Evolutionary conservation across 768 basidiomycete genomes (phyloP), one percentile per base, ranked within the genome.

Genomic region (Suillus bovinus): DNA sequence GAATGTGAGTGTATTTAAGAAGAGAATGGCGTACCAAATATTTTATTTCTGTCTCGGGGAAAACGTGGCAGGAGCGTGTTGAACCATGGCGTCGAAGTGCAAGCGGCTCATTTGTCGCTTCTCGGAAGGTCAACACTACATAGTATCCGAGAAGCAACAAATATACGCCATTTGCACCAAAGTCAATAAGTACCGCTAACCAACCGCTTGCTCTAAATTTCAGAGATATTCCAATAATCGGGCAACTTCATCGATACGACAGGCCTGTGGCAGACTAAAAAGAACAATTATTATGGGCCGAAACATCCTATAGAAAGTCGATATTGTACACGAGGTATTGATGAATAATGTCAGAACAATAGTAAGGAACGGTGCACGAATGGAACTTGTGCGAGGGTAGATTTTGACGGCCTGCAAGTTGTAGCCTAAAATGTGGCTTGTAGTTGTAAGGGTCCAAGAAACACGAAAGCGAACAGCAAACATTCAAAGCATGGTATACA

Each of bases 391-490:
- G 53, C 34, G 9, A 5, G 27, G 16, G 36, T 20, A 39, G 24
- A 17, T 17, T 38, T 55, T 56, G 24, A 56, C 36, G 54, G 17
- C 13, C 13, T 22, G n/a, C 6, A 11, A 22, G n/a, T 5, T 42
- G n/a, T n/a, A 38, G 20, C 33, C 22, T 66, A 57, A 58, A 62
- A 62, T 36, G 7, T 41, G 61, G 38, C 55, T 42, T 5, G 7
- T 44, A 49, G 34, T 46, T 61, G 46, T 8, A 54, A 22, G n/a
- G 20, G 31, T 62, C 20, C 60, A 36, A 49, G 8, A 39, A 47
- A 55, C 5, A 7, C 29, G 11, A 27, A 39, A 39, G 20, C 11
- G 8, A 20, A 38, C 24, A 55, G 16, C 36, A 55, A 24, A 27
- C 38, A 39, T 56, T 24, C 6, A 17, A 38, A 55, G 9, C 36